Evolutionary conservation across 139 green algal genomes (phyloP).

Genomic region (Zygnema cylindricum): DNA sequence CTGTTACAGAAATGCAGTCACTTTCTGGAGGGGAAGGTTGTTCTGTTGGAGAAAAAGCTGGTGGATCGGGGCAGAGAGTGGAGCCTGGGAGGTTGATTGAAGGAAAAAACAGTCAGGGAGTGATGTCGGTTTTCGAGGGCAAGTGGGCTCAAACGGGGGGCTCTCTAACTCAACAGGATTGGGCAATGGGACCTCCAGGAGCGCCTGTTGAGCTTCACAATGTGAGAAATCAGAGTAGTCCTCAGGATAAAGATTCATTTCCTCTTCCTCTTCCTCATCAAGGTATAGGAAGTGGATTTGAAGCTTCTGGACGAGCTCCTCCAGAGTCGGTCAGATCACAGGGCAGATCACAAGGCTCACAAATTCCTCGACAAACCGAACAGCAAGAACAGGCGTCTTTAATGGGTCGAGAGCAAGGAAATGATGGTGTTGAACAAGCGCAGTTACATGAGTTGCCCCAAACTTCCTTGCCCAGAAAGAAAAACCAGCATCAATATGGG

Average conservation of each 20-base stretch:
- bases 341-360: neutral
- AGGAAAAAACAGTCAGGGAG: neutral
- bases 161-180: neutral
- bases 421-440: neutral
- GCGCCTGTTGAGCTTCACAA: neutral
- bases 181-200: neutral
- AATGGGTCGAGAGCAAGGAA: neutral
- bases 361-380: neutral
- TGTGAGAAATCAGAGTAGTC: no score
- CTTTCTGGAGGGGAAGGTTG: neutral
- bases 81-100: neutral
- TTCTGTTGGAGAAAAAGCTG: neutral
- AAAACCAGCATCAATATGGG: neutral
- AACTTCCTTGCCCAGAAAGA: neutral
- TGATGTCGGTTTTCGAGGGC: neutral
- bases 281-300: neutral
- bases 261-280: neutral
- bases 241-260: no score
- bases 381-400: neutral
- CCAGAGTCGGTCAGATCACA: neutral
- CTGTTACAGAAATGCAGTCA: neutral
- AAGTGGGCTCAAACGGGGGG: neutral
- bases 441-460: neutral
- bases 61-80: neutral
- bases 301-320: neutral